Conservation (phyloP, 441 rosid species). For the Corymbia citriodora region DNA sequence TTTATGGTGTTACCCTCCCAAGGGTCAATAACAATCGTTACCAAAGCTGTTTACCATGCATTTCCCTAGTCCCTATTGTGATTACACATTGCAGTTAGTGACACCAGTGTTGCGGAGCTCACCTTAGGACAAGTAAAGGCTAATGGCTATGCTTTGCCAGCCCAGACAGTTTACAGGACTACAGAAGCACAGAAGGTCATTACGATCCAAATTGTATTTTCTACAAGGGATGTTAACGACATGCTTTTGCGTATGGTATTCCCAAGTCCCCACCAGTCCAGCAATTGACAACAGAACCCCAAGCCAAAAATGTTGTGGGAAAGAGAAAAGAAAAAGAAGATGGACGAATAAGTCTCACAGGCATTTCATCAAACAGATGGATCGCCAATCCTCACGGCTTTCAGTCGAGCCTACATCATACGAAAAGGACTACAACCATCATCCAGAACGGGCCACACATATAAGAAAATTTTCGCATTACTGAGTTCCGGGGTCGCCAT, state of each 20-base stretch:
- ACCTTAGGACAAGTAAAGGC: neutral
- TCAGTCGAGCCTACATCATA: neutral
- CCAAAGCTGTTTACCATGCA: neutral
- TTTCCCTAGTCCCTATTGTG: neutral
- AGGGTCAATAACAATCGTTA: neutral
- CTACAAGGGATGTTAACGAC: neutral
- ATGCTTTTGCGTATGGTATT: neutral
- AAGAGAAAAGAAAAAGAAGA: neutral
- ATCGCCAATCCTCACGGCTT: neutral
- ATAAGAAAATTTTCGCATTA: neutral
- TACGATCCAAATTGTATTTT: neutral
- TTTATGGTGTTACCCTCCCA: neutral
- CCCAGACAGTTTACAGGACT: neutral
- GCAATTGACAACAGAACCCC: neutral
- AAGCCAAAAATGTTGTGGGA: neutral
- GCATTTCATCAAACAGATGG: slow-evolving; percentile 3
- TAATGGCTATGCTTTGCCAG: neutral
- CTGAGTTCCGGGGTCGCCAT: neutral
- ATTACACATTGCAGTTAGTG: neutral
- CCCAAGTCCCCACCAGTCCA: neutral
- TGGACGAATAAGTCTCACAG: neutral
- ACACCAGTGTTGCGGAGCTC: neutral
- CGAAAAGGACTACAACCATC: neutral
- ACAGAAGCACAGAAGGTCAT: neutral
- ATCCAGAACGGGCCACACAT: neutral